Percentiles rank a stretch among this genome's conserved stretches.
Evolutionary conservation across 164 flowering plant genomes (phyloP).

Genomic region (Euptelea pleiosperma): DNA sequence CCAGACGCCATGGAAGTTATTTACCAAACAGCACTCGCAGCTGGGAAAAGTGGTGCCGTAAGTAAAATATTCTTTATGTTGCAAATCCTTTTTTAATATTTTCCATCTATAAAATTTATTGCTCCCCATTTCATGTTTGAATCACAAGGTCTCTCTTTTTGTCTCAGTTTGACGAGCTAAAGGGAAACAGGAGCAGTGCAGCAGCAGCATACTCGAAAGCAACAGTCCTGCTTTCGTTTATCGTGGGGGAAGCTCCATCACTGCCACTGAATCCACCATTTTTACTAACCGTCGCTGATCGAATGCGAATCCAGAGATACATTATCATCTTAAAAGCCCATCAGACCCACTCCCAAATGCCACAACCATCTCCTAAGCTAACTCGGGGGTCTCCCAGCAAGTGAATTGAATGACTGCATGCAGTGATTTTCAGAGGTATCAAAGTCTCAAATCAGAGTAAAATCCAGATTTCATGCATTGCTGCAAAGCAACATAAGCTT

Average conservation of each 20-base stretch:
- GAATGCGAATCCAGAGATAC: slow-evolving; percentile 37
- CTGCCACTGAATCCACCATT: slow-evolving; percentile 51
- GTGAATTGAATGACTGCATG: slow-evolving; percentile 18
- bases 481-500: neutral
- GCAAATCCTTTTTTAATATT: neutral
- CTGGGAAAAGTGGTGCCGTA: slow-evolving; percentile 48
- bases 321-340: slow-evolving; percentile 31
- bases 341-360: slow-evolving; percentile 19
- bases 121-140: neutral
- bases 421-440: neutral
- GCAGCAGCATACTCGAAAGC: slow-evolving; percentile 42
- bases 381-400: slow-evolving; percentile 1
- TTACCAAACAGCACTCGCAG: slow-evolving; percentile 35
- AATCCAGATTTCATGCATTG: neutral
- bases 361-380: slow-evolving; percentile 10
- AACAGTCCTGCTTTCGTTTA: slow-evolving; percentile 40
- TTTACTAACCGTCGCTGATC: slow-evolving; percentile 24
- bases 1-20: slow-evolving; percentile 54
- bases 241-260: slow-evolving; percentile 41
- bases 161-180: slow-evolving; percentile 45
- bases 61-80: slow-evolving; percentile 20
- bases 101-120: neutral
- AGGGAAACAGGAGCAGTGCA: slow-evolving; percentile 37
- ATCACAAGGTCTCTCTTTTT: slow-evolving; percentile 6
- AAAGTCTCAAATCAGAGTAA: neutral